phyloP scores from a whole-genome alignment of 805 yeast genomes.

The Nakazawaea wyomingensis region DNA sequence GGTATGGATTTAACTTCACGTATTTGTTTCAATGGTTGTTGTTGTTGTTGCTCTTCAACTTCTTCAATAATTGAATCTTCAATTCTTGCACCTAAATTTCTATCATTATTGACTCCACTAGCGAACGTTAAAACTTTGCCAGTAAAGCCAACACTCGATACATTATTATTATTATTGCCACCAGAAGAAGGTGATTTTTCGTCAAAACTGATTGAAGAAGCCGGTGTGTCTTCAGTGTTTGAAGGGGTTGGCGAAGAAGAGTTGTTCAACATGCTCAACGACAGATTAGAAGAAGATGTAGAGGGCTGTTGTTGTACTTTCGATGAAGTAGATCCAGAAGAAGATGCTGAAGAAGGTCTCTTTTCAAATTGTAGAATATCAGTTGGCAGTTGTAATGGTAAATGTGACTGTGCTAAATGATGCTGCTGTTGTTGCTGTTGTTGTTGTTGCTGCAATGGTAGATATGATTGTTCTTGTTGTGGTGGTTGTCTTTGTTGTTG shows the following conservation, averaged over 20 bases:
- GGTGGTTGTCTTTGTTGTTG: no score
- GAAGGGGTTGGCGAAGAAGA: constrained; percentile 10
- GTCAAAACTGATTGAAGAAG: constrained; percentile 13
- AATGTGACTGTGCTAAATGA: no score
- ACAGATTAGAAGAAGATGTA: constrained; percentile 14
- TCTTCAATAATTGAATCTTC: no score
- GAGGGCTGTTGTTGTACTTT: constrained; percentile 6
- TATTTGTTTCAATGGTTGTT: no score
- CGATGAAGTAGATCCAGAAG: constrained; percentile 14
- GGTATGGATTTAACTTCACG: no score
- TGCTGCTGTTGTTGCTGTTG: no score
- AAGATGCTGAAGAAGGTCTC: constrained; percentile 18
- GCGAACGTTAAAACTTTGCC: no score
- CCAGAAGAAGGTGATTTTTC: not conserved
- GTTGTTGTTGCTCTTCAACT: no score
- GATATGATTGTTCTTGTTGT: no score
- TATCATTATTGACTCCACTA: no score
- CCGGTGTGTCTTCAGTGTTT: constrained; percentile 12
- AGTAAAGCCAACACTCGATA: constrained; percentile 1
- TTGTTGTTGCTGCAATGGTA: no score
- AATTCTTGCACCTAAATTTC: no score
- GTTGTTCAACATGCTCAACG: constrained; percentile 7
- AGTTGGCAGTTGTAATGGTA: constrained; percentile 13
- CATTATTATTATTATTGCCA: not conserved
- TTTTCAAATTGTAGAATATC: constrained; percentile 16